Conservation (phyloP, 306 rosid genomes). For the Begonia loranthoides region DNA sequence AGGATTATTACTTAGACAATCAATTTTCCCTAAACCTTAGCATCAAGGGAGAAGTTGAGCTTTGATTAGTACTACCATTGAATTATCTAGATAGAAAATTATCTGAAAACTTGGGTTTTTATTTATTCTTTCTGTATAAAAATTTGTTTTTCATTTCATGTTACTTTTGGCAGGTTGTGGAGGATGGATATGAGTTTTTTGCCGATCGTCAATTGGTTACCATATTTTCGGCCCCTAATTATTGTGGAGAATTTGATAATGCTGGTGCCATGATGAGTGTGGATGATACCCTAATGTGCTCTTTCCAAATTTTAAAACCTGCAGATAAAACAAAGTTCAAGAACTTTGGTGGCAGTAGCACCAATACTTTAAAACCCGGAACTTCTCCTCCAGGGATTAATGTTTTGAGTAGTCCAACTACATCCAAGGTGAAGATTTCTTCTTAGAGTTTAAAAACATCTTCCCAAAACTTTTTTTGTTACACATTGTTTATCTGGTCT, state of each 20-base stretch:
- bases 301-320: slow-evolving; percentile 90
- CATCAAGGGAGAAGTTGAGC: too few species aligned
- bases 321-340: slow-evolving; percentile 50
- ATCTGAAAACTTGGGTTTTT: too few species aligned
- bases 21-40: too few species aligned
- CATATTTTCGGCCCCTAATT: slow-evolving; percentile 90
- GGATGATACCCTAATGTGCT: slow-evolving; percentile 91
- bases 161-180: slow-evolving; percentile 56
- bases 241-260: slow-evolving; percentile 94
- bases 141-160: too few species aligned
- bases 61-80: too few species aligned
- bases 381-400: slow-evolving; percentile 35
- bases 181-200: slow-evolving; percentile 89
- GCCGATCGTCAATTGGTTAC: slow-evolving; percentile 85
- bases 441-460: too few species aligned
- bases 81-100: too few species aligned
- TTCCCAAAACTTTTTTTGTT: too few species aligned
- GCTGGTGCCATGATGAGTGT: slow-evolving; percentile 99
- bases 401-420: background rate
- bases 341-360: slow-evolving; percentile 59
- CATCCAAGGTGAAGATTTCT: background rate
- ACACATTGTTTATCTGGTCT: too few species aligned
- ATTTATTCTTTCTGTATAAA: too few species aligned
- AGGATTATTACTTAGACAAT: too few species aligned
- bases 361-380: slow-evolving; percentile 57